Evolutionary conservation across 208 protist species (phyloP), one percentile per base, ranked within the genome.

Genomic region (Wallacemonas sp.): DNA sequence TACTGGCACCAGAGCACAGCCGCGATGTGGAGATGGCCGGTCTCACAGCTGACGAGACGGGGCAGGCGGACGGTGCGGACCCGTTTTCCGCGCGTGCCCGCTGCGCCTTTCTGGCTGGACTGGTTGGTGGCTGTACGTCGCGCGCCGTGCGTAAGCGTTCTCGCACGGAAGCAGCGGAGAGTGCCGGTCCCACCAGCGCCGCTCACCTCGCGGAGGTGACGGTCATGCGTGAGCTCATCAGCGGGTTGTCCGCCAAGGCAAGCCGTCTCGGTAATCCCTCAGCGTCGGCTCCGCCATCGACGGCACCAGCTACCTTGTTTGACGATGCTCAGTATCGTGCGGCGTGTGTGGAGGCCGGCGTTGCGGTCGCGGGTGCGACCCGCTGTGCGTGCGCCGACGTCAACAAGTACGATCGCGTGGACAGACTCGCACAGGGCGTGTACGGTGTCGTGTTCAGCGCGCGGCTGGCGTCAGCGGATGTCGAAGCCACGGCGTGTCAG

Each of bases 391-490:
- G 90, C 65, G 74, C 74, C 3, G 79, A 83, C 22, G 79, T 91
- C 21, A 64, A 91, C n/a, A 59, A 73, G 38, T 95, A 92, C 73
- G 48, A 63, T 2, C 77, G 73, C 22, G 62, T 80, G 1, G 63
- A 63, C 12, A 60, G 63, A 26, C 80, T 92, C 53, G 82, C 84
- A 1, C 74, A 89, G 37, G 90, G 89, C 26, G 90, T 93, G 33
- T 95, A 95, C 62, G 90, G 90, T 36, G 85, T 95, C 1, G 90
- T 95, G 1, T 89, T 83, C 30, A 75, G 76, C 34, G 90, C 87
- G 6, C 70, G 30, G 1, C 57, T 59, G 48, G 9, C 36, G 22
- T 60, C 44, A 32, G 26, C 24, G 68, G 42, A 9, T 8, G 26
- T 8, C 12, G 41, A 5, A 46, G 3, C 46, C 26, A 55, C 61